Base-by-base conservation (phyloP, 2,329 filamentous ascomycete genomes). In the Aspergillus neotritici region DNA sequence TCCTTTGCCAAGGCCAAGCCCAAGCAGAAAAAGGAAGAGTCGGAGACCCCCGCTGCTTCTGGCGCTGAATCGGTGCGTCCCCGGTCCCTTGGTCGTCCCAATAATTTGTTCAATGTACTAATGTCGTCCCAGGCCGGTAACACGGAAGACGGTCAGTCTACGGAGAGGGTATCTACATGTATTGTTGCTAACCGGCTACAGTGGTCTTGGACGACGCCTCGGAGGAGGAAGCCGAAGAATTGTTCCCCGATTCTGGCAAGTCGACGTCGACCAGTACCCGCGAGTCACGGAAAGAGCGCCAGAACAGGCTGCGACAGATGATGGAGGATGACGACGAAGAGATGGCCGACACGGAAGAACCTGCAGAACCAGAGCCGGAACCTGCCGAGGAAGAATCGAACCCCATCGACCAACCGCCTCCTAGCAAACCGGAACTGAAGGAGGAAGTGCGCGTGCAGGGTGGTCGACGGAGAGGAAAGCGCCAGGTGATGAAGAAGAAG, bases 401-500 rank as follows among this genome's bases (percentile, higher is more conserved):
- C 15, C 62, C 67, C 25, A 61, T 60, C 21, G 61, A 62, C 21
- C 51, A 61, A 39, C 55, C 65, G 9, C 55, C 56, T 15, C 48
- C 72, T n/a, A 64, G 71, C 39, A 71, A 77, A 41, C 65, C 70
- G 2, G 62, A 74, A 21, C 75, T 77, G 46, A 65, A 65, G 46
- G 61, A 63, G 44, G 68, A 78, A 5, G 68, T 83, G 5, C 77
- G 75, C 1, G 67, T 76, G 2, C 66, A 73, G 47, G 79, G 77
- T 44, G 86, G 85, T 0, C 78, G 88, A 31, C 77, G 86, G 46
- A 80, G 89, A 50, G 88, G 87, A 28, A 83, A 80, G 62, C 78
- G 90, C 53, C 80, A 84, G 55, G 79, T 96, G 6, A 87, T 86
- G 79, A 89, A 87, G 69, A 95, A 94, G 74, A 86, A 84, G 71